A percentile compares a stretch with the other conserved stretches of the same genome.
These are phyloP conservation scores for Albophoma yamanashiensis DNA, from an alignment of 2,329 filamentous ascomycete genomes.

Conservation along the genomic window DNA sequence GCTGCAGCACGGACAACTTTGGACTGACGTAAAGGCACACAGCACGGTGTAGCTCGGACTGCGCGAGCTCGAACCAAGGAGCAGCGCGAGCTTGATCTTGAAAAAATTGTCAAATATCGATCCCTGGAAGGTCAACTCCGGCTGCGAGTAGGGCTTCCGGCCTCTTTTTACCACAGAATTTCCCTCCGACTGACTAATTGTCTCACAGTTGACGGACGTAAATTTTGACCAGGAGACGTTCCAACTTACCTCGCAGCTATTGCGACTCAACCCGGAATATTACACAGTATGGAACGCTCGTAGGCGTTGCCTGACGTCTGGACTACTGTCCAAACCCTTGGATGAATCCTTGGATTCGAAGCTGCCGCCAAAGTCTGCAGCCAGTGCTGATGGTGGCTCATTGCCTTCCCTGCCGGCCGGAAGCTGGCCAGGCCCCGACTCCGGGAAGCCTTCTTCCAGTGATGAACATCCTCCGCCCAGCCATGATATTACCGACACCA, in stretches of 20 bases:
- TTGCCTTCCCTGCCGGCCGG: slow-evolving; percentile 39
- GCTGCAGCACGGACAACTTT: not conserved
- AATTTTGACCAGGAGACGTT: slow-evolving; percentile 48
- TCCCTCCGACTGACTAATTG: not conserved
- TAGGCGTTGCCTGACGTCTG: slow-evolving; percentile 55
- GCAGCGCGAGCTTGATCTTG: slow-evolving; percentile 58
- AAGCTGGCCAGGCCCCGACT: slow-evolving; percentile 35
- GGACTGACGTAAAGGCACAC: not conserved
- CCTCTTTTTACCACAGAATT: not conserved
- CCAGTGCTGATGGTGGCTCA: slow-evolving; percentile 45
- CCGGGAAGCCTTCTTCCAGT: not conserved
- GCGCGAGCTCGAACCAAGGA: slow-evolving; percentile 53
- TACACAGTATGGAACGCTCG: slow-evolving; percentile 89
- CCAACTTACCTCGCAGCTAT: slow-evolving; percentile 58
- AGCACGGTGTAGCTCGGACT: slow-evolving; percentile 79
- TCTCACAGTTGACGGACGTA: slow-evolving; percentile 23
- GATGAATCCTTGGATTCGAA: slow-evolving; percentile 41
- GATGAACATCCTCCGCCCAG: not conserved
- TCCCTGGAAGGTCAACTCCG: slow-evolving; percentile 58
- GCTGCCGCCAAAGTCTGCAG: slow-evolving; percentile 41
- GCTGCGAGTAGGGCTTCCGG: slow-evolving; percentile 38
- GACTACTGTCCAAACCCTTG: slow-evolving; percentile 43
- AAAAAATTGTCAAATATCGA: slow-evolving; percentile 68
- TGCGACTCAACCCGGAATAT: slow-evolving; percentile 74
- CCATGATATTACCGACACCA: not conserved